These are phyloP conservation scores for Pleurozium schreberi DNA, from an alignment of 225 moss, liverwort and hornwort species.

Conservation along the genomic window DNA sequence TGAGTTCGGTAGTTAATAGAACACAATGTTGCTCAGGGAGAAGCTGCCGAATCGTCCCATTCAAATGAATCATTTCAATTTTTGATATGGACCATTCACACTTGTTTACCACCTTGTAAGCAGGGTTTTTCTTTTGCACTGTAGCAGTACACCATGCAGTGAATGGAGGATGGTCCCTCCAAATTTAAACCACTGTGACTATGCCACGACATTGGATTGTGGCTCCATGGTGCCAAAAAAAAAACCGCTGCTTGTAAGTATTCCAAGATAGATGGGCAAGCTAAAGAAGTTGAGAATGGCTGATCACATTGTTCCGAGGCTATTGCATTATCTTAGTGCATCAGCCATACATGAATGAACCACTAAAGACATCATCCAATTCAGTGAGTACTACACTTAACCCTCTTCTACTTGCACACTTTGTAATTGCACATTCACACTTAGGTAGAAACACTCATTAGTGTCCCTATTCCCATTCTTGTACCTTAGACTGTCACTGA, in stretches of 20 bases:
- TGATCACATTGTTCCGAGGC: background rate
- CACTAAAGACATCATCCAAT: background rate
- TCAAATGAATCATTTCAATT: background rate
- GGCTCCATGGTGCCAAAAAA: too few species aligned
- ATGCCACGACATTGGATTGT: too few species aligned
- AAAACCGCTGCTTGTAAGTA: background rate
- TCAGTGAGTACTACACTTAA: too few species aligned
- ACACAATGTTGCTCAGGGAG: background rate
- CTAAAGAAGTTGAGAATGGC: background rate
- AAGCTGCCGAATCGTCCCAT: background rate
- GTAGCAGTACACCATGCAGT: too few species aligned
- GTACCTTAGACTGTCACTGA: too few species aligned
- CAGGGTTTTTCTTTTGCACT: too few species aligned
- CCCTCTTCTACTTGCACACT: background rate
- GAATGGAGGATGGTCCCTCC: too few species aligned
- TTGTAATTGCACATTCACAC: background rate
- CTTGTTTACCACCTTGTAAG: background rate
- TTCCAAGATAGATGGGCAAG: background rate
- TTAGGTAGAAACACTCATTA: too few species aligned
- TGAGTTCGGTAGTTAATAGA: background rate
- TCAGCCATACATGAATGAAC: background rate
- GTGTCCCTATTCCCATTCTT: too few species aligned
- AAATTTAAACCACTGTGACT: too few species aligned
- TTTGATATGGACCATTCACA: background rate
- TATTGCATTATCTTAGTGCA: background rate